Conservation (phyloP, 495 filamentous ascomycete species). For the Penicillium antarcticum region DNA sequence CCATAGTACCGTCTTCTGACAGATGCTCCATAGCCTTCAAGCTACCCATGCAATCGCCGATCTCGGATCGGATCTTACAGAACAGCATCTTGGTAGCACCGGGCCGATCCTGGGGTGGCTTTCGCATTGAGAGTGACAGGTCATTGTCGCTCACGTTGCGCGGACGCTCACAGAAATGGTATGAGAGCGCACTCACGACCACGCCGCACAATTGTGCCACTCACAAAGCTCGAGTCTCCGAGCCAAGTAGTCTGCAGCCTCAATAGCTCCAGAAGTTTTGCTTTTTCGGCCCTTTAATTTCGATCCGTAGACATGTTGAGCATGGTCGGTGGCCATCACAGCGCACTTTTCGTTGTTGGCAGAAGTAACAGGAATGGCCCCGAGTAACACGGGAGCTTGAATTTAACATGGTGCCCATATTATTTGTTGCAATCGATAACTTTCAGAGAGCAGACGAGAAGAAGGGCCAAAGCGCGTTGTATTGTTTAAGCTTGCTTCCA, state of each 20-base stretch:
- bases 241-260: not conserved
- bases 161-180: constrained; percentile 46
- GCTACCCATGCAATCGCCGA: constrained; percentile 49
- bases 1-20: not conserved
- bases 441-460: no score
- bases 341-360: not conserved
- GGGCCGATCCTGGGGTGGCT: constrained; percentile 27
- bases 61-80: constrained; percentile 44
- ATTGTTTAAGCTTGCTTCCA: no score
- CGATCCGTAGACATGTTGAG: not conserved
- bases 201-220: constrained; percentile 30
- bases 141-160: constrained; percentile 57
- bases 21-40: constrained; percentile 26
- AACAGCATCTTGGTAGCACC: constrained; percentile 51
- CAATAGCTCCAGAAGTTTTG: not conserved
- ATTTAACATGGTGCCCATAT: not conserved
- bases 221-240: not conserved
- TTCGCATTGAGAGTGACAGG: constrained; percentile 48
- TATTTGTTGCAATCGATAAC: not conserved
- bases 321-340: constrained; percentile 1
- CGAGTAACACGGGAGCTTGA: not conserved
- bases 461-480: no score
- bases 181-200: constrained; percentile 35
- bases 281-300: not conserved
- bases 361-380: not conserved